A percentile compares a stretch with the other conserved stretches of the same genome.
Evolutionary conservation across 257 asterid species (phyloP).

Genomic region (Nemophila menziesii): DNA sequence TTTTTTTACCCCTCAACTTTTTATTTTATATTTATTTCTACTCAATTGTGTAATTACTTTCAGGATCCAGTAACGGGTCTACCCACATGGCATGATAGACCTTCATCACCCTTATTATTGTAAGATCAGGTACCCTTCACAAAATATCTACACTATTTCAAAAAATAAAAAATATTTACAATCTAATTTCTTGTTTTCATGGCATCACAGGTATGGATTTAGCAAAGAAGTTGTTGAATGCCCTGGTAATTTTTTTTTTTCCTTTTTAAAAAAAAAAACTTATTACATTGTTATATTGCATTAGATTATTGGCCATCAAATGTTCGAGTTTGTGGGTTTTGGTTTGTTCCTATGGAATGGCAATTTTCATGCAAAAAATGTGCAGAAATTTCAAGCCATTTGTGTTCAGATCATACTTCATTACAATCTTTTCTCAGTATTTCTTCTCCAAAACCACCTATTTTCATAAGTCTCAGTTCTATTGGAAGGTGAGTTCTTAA

Average conservation of each 20-base stretch:
- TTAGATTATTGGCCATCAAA: conserved; percentile 91
- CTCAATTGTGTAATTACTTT: too few relatives aligned
- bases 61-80: conserved; percentile 97
- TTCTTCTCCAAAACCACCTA: conserved; percentile 38
- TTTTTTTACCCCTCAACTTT: conserved; percentile 7
- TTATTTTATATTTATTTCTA: too few relatives aligned
- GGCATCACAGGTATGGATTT: conserved; percentile 68
- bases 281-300: conserved; percentile 5
- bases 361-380: conserved; percentile 75
- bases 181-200: conserved; percentile 21
- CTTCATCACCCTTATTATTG: conserved; percentile 70
- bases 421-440: conserved; percentile 39
- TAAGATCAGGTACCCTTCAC: conserved; percentile 30
- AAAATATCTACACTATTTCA: conserved; percentile 7
- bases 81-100: conserved; percentile 84
- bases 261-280: not conserved
- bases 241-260: conserved; percentile 46
- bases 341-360: conserved; percentile 85
- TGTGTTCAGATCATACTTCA: conserved; percentile 48
- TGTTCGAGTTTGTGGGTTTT: conserved; percentile 83
- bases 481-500: conserved; percentile 61
- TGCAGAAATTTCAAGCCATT: conserved; percentile 42
- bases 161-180: not conserved
- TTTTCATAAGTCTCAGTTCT: conserved; percentile 77
- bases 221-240: conserved; percentile 80